These are phyloP conservation scores for Lichtheimia ramosa DNA, from an alignment of 371 early-diverging fungal genomes.

Conservation along the genomic window DNA sequence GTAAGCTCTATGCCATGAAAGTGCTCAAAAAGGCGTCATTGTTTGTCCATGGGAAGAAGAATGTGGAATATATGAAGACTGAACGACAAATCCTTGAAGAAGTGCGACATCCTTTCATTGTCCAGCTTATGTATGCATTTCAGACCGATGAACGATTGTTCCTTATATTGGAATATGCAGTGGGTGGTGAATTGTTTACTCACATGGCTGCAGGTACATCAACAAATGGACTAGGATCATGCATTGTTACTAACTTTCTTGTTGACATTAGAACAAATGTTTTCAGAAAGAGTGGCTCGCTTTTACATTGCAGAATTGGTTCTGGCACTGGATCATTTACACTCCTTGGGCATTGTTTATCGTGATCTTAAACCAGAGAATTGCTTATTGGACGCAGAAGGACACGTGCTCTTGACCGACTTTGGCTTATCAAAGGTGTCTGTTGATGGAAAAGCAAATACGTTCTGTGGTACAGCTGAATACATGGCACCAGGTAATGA, in stretches of 20 bases:
- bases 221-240: background rate
- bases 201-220: conserved; percentile 75
- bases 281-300: conserved; percentile 73
- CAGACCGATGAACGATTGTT: conserved; percentile 86
- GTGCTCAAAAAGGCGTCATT: conserved; percentile 87
- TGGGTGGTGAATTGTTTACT: conserved; percentile 98
- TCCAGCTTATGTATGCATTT: conserved; percentile 93
- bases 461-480: conserved; percentile 92
- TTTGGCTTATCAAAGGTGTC: conserved; percentile 89
- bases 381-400: conserved; percentile 74
- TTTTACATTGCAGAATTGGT: conserved; percentile 89
- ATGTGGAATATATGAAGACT: conserved; percentile 70
- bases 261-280: conserved; percentile 73
- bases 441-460: conserved; percentile 63
- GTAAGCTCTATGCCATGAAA: conserved; percentile 86
- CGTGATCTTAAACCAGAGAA: conserved; percentile 92
- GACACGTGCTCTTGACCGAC: conserved; percentile 91
- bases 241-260: background rate
- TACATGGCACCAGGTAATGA: conserved; percentile 76
- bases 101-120: conserved; percentile 92
- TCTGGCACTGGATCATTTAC: conserved; percentile 86
- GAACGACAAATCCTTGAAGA: conserved; percentile 79
- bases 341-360: conserved; percentile 86
- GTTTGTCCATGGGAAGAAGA: conserved; percentile 65
- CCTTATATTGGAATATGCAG: conserved; percentile 95